phyloP scores from a whole-genome alignment of 768 basidiomycete genomes.

The Gelatoporia subvermispora region DNA sequence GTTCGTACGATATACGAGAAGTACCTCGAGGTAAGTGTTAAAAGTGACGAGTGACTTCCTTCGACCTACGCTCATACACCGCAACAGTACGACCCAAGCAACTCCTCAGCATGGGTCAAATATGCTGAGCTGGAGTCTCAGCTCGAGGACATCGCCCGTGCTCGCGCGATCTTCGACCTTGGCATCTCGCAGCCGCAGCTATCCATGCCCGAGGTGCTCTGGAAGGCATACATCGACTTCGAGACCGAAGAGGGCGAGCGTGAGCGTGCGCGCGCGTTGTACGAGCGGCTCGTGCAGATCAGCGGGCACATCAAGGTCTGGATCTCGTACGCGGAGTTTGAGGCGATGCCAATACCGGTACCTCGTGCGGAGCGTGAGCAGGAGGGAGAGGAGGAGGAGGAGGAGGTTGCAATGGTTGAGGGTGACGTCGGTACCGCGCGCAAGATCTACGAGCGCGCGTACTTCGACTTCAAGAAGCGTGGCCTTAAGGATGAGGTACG shows the following conservation, averaged over 20 bases:
- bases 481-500: conserved; percentile 85
- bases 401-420: conserved; percentile 53
- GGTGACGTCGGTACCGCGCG: conserved; percentile 71
- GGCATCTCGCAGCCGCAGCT: conserved; percentile 78
- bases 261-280: conserved; percentile 75
- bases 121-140: conserved; percentile 89
- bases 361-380: conserved; percentile 64
- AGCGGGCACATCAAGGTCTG: conserved; percentile 97
- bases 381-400: conserved; percentile 51
- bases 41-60: background rate
- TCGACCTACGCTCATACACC: background rate
- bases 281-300: conserved; percentile 79
- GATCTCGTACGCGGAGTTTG: conserved; percentile 93
- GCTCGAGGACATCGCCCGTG: conserved; percentile 81
- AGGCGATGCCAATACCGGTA: conserved; percentile 70
- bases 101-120: conserved; percentile 93
- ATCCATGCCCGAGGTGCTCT: conserved; percentile 91
- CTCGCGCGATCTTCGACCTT: conserved; percentile 92
- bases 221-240: conserved; percentile 97
- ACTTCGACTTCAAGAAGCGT: conserved; percentile 79
- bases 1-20: conserved; percentile 91
- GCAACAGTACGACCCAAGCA: conserved; percentile 75
- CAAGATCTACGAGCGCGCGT: conserved; percentile 80
- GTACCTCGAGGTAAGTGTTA: conserved; percentile 72
- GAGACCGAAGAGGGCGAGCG: conserved; percentile 93